phyloP scores from a whole-genome alignment of 169 alveolate genomes.

The Cryptosporidium ubiquitum region DNA sequence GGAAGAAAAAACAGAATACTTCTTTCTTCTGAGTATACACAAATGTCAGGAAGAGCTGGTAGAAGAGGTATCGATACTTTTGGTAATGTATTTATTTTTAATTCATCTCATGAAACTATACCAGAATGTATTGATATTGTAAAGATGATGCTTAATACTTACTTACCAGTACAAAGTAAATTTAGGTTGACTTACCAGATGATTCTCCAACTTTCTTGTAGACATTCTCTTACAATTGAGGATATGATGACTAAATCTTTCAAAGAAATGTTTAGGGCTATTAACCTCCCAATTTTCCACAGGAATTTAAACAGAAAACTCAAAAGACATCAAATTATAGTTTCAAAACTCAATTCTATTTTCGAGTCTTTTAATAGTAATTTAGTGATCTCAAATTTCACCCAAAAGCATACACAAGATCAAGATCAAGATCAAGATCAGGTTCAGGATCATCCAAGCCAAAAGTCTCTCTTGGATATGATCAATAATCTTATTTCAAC shows the following conservation, averaged over 20 bases:
- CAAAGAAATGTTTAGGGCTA: conserved; percentile 85
- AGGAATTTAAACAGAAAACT: conserved; percentile 77
- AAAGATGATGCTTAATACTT: conserved; percentile 85
- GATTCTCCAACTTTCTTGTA: conserved; percentile 86
- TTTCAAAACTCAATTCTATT: neutral
- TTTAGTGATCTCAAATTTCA: neutral
- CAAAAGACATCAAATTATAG: conserved; percentile 49
- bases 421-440: neutral
- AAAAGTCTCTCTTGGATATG: neutral
- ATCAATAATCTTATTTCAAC: neutral
- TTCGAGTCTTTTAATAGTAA: neutral
- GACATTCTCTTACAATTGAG: conserved; percentile 84
- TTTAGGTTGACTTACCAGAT: conserved; percentile 91
- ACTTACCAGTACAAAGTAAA: conserved; percentile 88
- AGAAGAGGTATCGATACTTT: conserved; percentile 97
- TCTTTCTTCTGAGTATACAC: conserved; percentile 97
- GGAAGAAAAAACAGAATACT: conserved; percentile 89
- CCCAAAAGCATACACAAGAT: neutral
- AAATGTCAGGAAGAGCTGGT: conserved; percentile 99
- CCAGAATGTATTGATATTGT: conserved; percentile 90
- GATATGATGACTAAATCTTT: conserved; percentile 88
- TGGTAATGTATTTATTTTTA: conserved; percentile 94
- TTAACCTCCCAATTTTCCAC: conserved; percentile 80
- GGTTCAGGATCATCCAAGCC: neutral
- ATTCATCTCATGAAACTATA: conserved; percentile 85